Percentiles rank a stretch among this genome's conserved stretches.
Conservation (phyloP, 2,329 filamentous ascomycete genomes). For the Alternaria postmessia region DNA sequence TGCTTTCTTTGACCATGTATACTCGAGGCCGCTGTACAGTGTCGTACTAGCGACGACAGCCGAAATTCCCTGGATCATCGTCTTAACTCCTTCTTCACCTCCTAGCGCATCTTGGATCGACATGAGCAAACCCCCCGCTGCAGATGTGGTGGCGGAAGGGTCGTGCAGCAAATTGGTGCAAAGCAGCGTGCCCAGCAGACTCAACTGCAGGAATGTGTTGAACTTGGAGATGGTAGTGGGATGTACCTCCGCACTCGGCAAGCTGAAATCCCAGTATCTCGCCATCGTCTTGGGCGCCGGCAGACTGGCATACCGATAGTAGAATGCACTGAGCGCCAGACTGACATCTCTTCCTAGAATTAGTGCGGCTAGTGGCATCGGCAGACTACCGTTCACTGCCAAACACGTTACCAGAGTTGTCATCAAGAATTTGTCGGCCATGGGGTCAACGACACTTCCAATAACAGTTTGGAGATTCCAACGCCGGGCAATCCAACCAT, state of each 20-base stretch:
- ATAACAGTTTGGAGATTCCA: conserved; percentile 94
- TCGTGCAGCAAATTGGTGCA: conserved; percentile 75
- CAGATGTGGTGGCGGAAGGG: conserved; percentile 62
- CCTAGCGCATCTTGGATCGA: conserved; percentile 39
- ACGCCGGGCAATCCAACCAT: conserved; percentile 89
- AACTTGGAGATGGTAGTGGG: conserved; percentile 85
- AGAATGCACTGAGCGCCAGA: conserved; percentile 85
- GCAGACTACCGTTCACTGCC: conserved; percentile 81
- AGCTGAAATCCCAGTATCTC: conserved; percentile 96
- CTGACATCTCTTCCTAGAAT: conserved; percentile 89
- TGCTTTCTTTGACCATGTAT: conserved; percentile 87
- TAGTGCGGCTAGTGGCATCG: conserved; percentile 85
- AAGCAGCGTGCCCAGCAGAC: conserved; percentile 84
- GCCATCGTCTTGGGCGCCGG: conserved; percentile 91
- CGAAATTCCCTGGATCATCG: conserved; percentile 58
- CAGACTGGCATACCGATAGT: conserved; percentile 94
- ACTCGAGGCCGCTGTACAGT: conserved; percentile 91
- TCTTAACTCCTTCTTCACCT: conserved; percentile 46
- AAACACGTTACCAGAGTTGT: conserved; percentile 87
- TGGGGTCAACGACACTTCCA: conserved; percentile 85
- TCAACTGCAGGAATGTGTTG: conserved; percentile 92
- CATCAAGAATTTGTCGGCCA: conserved; percentile 98
- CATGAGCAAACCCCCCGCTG: conserved; percentile 35
- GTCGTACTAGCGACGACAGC: conserved; percentile 89
- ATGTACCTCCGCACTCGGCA: conserved; percentile 84